Evolutionary conservation across 208 protist species (phyloP).

Genomic region (Wallacemonas sp.): DNA sequence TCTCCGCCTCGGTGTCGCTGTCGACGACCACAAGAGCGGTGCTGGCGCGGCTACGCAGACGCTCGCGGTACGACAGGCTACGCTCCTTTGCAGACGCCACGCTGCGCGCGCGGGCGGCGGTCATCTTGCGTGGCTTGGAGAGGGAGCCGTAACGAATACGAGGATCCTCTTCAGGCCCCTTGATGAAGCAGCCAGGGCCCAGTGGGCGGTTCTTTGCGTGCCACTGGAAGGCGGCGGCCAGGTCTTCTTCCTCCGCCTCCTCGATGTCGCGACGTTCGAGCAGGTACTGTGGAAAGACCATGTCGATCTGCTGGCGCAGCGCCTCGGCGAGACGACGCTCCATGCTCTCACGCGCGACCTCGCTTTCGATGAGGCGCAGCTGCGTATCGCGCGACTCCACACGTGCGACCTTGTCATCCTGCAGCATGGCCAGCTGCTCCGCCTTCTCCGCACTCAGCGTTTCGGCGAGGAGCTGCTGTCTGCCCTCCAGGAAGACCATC

Average conservation of each 20-base stretch:
- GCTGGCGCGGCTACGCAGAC: background rate
- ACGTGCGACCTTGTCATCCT: constrained; percentile 29
- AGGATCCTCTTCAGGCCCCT: constrained; percentile 28
- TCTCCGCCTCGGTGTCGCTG: constrained; percentile 19
- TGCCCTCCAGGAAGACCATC: constrained; percentile 18
- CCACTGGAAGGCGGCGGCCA: constrained; percentile 36
- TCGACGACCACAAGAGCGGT: background rate
- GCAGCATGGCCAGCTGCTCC: constrained; percentile 27
- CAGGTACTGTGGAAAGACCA: constrained; percentile 46
- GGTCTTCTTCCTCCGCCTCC: constrained; percentile 37
- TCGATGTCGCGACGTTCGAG: constrained; percentile 31
- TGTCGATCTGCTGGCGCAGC: constrained; percentile 27
- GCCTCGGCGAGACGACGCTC: constrained; percentile 38
- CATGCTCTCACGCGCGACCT: constrained; percentile 23
- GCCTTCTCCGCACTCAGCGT: constrained; percentile 30
- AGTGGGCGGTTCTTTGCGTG: constrained; percentile 59
- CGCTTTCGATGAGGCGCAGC: constrained; percentile 50
- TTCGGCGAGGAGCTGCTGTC: constrained; percentile 23
- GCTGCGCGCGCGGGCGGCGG: background rate
- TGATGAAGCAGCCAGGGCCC: constrained; percentile 37
- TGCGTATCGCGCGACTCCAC: constrained; percentile 20
- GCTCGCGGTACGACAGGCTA: constrained; percentile 1
- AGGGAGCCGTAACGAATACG: constrained; percentile 23
- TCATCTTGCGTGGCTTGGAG: constrained; percentile 14
- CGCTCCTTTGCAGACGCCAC: constrained; percentile 11